These are phyloP conservation scores for Mucor saturninus DNA, from an alignment of 371 early-diverging fungal genomes.

Conservation along the genomic window DNA sequence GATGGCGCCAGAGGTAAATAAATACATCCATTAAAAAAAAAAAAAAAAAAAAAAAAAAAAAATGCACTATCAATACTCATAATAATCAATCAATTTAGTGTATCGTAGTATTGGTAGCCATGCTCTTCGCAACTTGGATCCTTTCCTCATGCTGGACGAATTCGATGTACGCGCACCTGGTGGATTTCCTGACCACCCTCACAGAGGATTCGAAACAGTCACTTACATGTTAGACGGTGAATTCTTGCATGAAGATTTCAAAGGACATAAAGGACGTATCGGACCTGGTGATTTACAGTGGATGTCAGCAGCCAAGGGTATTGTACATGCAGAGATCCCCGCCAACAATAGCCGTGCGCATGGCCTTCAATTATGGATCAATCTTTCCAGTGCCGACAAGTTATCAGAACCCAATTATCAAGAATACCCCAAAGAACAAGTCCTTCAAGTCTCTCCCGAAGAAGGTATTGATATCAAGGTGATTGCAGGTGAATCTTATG, in stretches of 20 bases:
- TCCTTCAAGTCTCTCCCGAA: slow-evolving; percentile 57
- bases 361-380: slow-evolving; percentile 87
- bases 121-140: slow-evolving; percentile 75
- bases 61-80: neutral
- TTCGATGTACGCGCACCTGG: slow-evolving; percentile 59
- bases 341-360: slow-evolving; percentile 41
- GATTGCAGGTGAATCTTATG: slow-evolving; percentile 74
- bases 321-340: slow-evolving; percentile 82
- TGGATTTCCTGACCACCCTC: slow-evolving; percentile 65
- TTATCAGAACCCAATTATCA: slow-evolving; percentile 78
- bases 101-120: slow-evolving; percentile 74
- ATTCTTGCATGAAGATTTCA: slow-evolving; percentile 80
- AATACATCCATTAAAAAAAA: neutral
- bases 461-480: slow-evolving; percentile 69
- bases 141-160: slow-evolving; percentile 86
- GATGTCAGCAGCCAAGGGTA: slow-evolving; percentile 81
- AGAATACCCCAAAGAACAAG: slow-evolving; percentile 63
- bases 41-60: neutral
- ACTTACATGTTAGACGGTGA: slow-evolving; percentile 78
- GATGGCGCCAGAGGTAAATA: slow-evolving; percentile 21
- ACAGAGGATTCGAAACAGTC: slow-evolving; percentile 81
- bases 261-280: slow-evolving; percentile 75
- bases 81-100: slow-evolving; percentile 37
- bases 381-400: slow-evolving; percentile 80
- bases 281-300: slow-evolving; percentile 76